phyloP scores from a whole-genome alignment of 768 basidiomycete genomes.

The Cystobasidium tubakii region DNA sequence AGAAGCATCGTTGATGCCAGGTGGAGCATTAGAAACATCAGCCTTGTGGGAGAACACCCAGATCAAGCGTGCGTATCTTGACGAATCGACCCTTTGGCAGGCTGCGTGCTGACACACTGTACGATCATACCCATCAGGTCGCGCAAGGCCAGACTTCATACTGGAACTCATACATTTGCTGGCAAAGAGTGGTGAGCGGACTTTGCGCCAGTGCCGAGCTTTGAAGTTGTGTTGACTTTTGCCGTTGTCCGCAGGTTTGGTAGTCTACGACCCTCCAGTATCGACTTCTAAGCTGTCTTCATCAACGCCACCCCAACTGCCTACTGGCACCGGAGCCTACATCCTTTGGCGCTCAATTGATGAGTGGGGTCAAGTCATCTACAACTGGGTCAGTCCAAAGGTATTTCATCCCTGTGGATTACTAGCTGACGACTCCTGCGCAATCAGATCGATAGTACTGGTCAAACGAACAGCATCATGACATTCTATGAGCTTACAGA shows the following conservation, averaged over 20 bases:
- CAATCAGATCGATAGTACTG: constrained; percentile 48
- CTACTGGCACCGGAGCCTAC: constrained; percentile 26
- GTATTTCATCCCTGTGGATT: no score
- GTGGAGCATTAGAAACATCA: constrained; percentile 37
- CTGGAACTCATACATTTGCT: constrained; percentile 37
- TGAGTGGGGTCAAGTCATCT: constrained; percentile 51
- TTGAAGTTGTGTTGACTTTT: background rate
- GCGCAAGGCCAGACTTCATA: constrained; percentile 18
- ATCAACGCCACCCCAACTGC: constrained; percentile 46
- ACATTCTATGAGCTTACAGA: constrained; percentile 53
- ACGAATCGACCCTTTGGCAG: background rate
- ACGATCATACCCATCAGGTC: constrained; percentile 6
- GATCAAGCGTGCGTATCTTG: constrained; percentile 47
- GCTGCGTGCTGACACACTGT: background rate
- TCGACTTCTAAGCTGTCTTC: constrained; percentile 46
- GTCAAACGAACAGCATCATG: constrained; percentile 50
- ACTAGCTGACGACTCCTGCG: background rate
- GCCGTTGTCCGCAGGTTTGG: background rate
- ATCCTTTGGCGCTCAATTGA: constrained; percentile 52
- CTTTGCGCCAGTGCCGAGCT: background rate
- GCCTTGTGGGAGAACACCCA: constrained; percentile 48
- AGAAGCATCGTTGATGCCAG: constrained; percentile 21
- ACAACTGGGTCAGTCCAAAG: constrained; percentile 50
- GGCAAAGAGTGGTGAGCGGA: constrained; percentile 47
- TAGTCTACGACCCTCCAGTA: constrained; percentile 36